These are phyloP conservation scores for Suillus variegatus DNA, from an alignment of 768 basidiomycete genomes.

Conservation along the genomic window DNA sequence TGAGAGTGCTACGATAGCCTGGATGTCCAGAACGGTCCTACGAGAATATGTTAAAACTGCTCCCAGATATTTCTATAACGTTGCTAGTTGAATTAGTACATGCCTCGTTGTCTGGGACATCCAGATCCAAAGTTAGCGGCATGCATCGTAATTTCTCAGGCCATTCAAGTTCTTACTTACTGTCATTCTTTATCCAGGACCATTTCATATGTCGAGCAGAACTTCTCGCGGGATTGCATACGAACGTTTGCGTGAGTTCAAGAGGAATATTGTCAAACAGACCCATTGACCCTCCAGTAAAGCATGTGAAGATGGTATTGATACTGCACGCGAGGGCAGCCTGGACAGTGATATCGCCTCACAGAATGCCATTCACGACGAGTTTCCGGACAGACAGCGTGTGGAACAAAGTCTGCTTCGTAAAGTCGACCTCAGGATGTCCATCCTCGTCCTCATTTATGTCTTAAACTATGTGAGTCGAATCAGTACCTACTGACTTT, in stretches of 20 bases:
- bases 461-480: conserved; percentile 36
- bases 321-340: background rate
- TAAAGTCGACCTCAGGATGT: conserved; percentile 36
- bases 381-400: conserved; percentile 26
- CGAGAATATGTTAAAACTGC: background rate
- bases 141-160: background rate
- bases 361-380: background rate
- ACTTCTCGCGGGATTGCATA: conserved; percentile 12
- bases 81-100: background rate
- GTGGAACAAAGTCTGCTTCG: conserved; percentile 45
- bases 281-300: background rate
- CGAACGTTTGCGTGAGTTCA: conserved; percentile 16
- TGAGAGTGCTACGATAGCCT: background rate
- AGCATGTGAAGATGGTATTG: conserved; percentile 8
- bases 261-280: background rate
- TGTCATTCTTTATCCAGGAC: background rate
- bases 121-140: background rate
- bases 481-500: background rate
- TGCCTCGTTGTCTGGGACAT: background rate
- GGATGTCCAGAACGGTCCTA: background rate
- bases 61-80: background rate
- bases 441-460: conserved; percentile 36
- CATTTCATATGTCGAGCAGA: conserved; percentile 13
- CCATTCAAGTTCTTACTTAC: background rate
- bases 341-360: background rate